phyloP scores from a whole-genome alignment of 2,329 filamentous ascomycete genomes.

The Lasiodiplodia sp. region DNA sequence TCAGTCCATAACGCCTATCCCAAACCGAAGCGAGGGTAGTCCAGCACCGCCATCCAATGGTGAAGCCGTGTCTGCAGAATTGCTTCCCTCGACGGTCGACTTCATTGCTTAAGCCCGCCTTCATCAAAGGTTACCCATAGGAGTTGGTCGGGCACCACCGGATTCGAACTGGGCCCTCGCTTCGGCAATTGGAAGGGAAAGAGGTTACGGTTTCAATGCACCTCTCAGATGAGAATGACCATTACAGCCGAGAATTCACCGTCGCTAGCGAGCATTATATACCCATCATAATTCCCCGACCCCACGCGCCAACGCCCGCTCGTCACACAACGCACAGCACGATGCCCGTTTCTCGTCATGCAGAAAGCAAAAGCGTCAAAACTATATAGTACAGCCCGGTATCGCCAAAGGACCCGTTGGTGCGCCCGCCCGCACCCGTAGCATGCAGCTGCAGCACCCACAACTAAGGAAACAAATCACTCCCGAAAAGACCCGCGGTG shows the following conservation, averaged over 20 bases:
- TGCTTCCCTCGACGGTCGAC: slow-evolving; percentile 51
- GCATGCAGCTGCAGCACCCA: slow-evolving; percentile 26
- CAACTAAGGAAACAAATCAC: slow-evolving; percentile 18
- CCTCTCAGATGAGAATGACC: slow-evolving; percentile 31
- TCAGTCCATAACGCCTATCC: slow-evolving; percentile 44
- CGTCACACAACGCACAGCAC: slow-evolving; percentile 1
- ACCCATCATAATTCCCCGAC: background rate
- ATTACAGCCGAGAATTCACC: slow-evolving; percentile 25
- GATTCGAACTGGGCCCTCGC: slow-evolving; percentile 51
- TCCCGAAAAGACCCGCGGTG: slow-evolving; percentile 20
- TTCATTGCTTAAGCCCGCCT: slow-evolving; percentile 53
- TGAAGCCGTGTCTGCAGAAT: slow-evolving; percentile 52
- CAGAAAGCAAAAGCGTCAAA: slow-evolving; percentile 19
- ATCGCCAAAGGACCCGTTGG: slow-evolving; percentile 17
- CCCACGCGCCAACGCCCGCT: background rate
- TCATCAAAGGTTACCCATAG: slow-evolving; percentile 49
- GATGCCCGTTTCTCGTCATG: slow-evolving; percentile 14
- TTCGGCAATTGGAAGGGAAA: slow-evolving; percentile 27
- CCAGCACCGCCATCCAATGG: slow-evolving; percentile 51
- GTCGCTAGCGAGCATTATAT: slow-evolving; percentile 5
- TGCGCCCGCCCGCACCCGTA: slow-evolving; percentile 26
- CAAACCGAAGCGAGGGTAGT: slow-evolving; percentile 48
- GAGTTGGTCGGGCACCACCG: slow-evolving; percentile 50
- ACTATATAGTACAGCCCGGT: slow-evolving; percentile 30
- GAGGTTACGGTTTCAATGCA: slow-evolving; percentile 29